Evolutionary conservation across 2,329 filamentous ascomycete genomes (phyloP), one percentile per base, ranked within the genome.

Genomic region (Pseudogymnoascus sp.): DNA sequence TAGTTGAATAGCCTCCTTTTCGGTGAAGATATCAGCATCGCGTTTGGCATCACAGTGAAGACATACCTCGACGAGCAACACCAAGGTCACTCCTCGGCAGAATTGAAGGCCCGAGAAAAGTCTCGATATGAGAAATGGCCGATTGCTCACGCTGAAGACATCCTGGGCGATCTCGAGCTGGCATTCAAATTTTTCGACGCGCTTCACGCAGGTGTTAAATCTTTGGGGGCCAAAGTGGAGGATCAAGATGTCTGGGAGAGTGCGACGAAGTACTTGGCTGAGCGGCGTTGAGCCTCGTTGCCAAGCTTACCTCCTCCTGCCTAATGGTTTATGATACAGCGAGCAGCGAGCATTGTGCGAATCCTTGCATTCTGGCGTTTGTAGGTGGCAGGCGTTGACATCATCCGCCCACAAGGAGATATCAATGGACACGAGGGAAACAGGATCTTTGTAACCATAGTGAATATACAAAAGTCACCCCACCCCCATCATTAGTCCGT

Each of bases 21-120:
- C 72, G 76, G 84, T 18, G 78, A 81, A 16, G 86, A 90, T 66
- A 86, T 88, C 9, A 88, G 93, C 70, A 88, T 90, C 59, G 88
- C 86, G 11, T 81, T 95, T 36, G 89, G 88, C 28, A 90, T 95
- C 65, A 89, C 90, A 0, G 85, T 92, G 42, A 90, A 91, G 75
- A 91, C 88, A 7, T 90, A 90, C 72, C 82, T 91, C 21, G 88
- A 91, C 68, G 89, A 92, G 64, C 79, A 92, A 59, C 82, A 81
- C 14, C 77, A 84, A 60, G 80, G 82, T 18, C 76, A 79, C 7
- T 82, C 89, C 65, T 79, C 82, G 8, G 75, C 75, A 2, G 79
- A 82, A 62, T 71, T 76, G 62, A 78, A 79, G 59, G 73, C 76
- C 21, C 67, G 70, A 3, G 80, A 80, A 63, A 79, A 82, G 64